Evolutionary conservation across 1,284 basidiomycete species (phyloP).

Genomic region (Rhodotorula sp.): DNA sequence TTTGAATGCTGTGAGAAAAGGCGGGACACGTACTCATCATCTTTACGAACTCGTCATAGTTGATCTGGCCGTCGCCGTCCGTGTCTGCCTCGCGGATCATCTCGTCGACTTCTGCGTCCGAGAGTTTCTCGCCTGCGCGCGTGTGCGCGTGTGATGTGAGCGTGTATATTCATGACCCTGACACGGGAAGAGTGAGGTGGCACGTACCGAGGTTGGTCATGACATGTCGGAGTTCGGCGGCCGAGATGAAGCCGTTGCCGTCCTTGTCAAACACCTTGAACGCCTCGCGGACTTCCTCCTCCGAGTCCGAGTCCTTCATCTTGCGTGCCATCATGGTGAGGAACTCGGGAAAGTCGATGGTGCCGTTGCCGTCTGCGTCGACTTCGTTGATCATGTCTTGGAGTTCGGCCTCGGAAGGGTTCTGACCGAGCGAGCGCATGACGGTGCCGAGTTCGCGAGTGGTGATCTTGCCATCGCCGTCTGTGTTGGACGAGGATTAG

Average conservation of each 20-base stretch:
- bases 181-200: no score
- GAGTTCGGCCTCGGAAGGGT: constrained; percentile 92
- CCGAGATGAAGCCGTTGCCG: constrained; percentile 59
- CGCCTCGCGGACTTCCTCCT: constrained; percentile 66
- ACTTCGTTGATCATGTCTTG: constrained; percentile 97
- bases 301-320: constrained; percentile 87
- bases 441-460: constrained; percentile 93
- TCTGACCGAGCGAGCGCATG: constrained; percentile 95
- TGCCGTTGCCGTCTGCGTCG: constrained; percentile 71
- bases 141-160: no score
- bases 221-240: constrained; percentile 75
- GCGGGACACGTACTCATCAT: neutral
- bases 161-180: no score
- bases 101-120: constrained; percentile 90
- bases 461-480: constrained; percentile 96
- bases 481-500: constrained; percentile 52
- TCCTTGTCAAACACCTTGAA: constrained; percentile 70
- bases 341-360: constrained; percentile 87
- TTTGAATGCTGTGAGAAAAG: neutral
- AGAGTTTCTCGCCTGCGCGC: constrained; percentile 69
- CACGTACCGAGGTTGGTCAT: constrained; percentile 79
- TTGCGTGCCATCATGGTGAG: constrained; percentile 88
- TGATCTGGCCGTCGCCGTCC: constrained; percentile 89
- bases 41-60: constrained; percentile 31
- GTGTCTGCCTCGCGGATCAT: constrained; percentile 99